Evolutionary conservation across 345 rosid genomes (phyloP).

Genomic region (Durio zibethinus): DNA sequence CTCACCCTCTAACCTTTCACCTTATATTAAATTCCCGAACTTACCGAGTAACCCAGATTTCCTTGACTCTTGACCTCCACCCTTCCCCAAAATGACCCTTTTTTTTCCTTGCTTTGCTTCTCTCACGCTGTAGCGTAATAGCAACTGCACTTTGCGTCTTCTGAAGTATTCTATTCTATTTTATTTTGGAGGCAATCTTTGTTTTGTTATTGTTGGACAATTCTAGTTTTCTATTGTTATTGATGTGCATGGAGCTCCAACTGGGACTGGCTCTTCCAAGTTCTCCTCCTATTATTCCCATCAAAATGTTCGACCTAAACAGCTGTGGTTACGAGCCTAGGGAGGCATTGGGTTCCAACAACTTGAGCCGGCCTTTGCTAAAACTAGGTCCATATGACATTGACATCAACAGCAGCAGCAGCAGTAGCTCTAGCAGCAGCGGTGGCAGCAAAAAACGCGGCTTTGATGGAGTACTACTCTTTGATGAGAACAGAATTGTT

Average conservation of each 20-base stretch:
- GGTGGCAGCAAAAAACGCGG: background rate
- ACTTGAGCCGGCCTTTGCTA: background rate
- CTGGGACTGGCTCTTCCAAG: conserved; percentile 7
- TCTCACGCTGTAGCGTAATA: background rate
- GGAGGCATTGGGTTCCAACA: background rate
- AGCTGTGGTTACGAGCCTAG: background rate
- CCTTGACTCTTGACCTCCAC: background rate
- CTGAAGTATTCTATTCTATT: background rate
- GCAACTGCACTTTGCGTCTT: background rate
- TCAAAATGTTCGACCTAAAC: conserved; percentile 5
- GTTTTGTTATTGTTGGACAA: background rate
- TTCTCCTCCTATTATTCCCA: background rate
- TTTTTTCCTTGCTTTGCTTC: background rate
- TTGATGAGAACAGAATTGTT: background rate
- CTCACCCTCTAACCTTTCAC: background rate
- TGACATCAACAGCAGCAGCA: background rate
- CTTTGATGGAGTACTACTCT: background rate
- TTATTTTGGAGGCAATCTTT: background rate
- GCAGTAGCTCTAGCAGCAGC: background rate
- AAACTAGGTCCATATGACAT: background rate
- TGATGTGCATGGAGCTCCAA: conserved; percentile 13
- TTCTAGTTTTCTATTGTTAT: background rate
- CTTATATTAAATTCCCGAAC: background rate
- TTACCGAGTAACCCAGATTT: background rate
- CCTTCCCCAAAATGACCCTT: no score